Percentiles rank a stretch among this genome's conserved stretches.
These are phyloP conservation scores for Russula lepida DNA, from an alignment of 768 basidiomycete species.

Conservation along the genomic window DNA sequence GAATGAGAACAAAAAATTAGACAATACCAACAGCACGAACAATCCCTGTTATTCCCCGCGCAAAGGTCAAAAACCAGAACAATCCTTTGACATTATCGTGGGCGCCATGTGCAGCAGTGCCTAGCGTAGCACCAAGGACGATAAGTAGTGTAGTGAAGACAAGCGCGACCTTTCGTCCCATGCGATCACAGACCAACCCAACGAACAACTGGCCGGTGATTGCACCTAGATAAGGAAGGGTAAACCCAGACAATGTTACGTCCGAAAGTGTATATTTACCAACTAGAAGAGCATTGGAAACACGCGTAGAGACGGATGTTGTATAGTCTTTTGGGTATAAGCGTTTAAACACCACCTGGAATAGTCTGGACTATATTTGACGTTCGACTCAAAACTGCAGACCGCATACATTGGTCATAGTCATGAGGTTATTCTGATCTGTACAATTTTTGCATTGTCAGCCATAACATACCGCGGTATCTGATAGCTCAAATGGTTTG, in stretches of 20 bases:
- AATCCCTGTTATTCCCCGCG: constrained; percentile 61
- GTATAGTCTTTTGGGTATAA: constrained; percentile 61
- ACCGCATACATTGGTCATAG: constrained; percentile 48
- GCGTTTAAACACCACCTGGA: constrained; percentile 53
- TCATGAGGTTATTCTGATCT: constrained; percentile 70
- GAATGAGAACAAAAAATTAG: background rate
- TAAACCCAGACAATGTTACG: background rate
- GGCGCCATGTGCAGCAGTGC: constrained; percentile 58
- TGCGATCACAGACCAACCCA: constrained; percentile 61
- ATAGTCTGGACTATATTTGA: constrained; percentile 16
- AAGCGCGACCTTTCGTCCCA: constrained; percentile 71
- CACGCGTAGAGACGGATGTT: constrained; percentile 50
- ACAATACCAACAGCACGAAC: constrained; percentile 31
- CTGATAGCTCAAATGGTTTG: background rate
- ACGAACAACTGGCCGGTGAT: constrained; percentile 54
- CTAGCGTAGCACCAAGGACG: constrained; percentile 58
- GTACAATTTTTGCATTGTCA: background rate
- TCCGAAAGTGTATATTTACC: constrained; percentile 33
- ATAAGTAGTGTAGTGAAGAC: constrained; percentile 61
- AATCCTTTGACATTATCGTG: constrained; percentile 47
- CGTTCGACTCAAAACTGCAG: background rate
- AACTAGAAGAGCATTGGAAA: constrained; percentile 63
- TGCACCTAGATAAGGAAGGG: constrained; percentile 36
- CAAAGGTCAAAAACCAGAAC: constrained; percentile 69
- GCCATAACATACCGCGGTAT: constrained; percentile 2